Evolutionary conservation across 805 yeast genomes (phyloP).

Genomic region (Candida stauntonica): DNA sequence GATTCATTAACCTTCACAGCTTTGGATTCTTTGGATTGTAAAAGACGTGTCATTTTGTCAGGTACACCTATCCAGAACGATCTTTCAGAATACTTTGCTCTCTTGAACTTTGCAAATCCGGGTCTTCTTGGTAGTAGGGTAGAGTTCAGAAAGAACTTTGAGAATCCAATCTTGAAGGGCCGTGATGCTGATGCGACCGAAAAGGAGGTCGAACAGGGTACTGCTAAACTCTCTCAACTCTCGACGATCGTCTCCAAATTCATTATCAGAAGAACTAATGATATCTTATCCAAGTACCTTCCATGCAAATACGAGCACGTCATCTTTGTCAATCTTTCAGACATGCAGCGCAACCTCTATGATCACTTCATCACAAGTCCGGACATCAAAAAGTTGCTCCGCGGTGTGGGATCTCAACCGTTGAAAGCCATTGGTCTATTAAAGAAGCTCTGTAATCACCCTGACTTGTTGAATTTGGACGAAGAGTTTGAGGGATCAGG

Average conservation of each 20-base stretch:
- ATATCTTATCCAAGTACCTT: constrained; percentile 84
- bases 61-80: constrained; percentile 98
- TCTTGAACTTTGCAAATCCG: constrained; percentile 90
- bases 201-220: constrained; percentile 65
- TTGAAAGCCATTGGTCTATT: constrained; percentile 83
- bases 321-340: constrained; percentile 81
- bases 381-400: constrained; percentile 62
- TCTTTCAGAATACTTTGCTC: constrained; percentile 86
- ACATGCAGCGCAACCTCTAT: constrained; percentile 70
- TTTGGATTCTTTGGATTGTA: constrained; percentile 75
- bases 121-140: constrained; percentile 80
- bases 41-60: constrained; percentile 84
- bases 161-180: constrained; percentile 72
- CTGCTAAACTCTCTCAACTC: constrained; percentile 61
- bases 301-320: constrained; percentile 97
- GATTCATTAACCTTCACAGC: constrained; percentile 91
- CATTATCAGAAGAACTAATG: constrained; percentile 93
- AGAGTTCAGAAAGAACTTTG: constrained; percentile 84
- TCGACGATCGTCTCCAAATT: constrained; percentile 78
- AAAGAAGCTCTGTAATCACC: constrained; percentile 92
- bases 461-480: constrained; percentile 73
- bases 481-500: constrained; percentile 74
- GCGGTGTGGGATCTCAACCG: constrained; percentile 74
- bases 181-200: constrained; percentile 90
- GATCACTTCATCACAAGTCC: constrained; percentile 74